phyloP scores from a whole-genome alignment of 192 early-diverging fungal species.

The Podila verticillata region DNA sequence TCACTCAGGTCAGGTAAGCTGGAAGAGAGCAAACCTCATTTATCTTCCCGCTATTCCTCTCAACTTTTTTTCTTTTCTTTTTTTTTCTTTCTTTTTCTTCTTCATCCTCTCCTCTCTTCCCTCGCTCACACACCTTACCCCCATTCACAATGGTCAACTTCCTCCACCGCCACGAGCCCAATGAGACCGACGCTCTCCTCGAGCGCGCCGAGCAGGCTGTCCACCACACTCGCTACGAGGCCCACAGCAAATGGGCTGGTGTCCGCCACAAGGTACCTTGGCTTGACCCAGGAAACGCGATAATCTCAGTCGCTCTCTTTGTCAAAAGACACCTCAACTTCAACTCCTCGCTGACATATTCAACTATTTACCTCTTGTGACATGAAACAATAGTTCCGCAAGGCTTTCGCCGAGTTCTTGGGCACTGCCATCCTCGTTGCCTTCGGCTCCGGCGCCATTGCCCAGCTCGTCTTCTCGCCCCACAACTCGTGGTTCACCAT shows the following conservation, averaged over 20 bases:
- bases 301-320: neutral
- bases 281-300: neutral
- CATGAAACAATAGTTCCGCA: constrained; percentile 28
- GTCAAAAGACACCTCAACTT: neutral
- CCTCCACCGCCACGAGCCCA: constrained; percentile 19
- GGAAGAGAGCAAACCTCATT: no score
- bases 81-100: constrained; percentile 7
- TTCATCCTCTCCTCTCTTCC: neutral
- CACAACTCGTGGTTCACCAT: constrained; percentile 59
- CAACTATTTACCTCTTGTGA: neutral
- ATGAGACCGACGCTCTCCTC: constrained; percentile 48
- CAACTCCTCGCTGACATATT: neutral
- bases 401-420: constrained; percentile 77
- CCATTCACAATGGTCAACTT: constrained; percentile 14
- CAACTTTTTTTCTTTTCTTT: neutral
- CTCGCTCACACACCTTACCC: neutral
- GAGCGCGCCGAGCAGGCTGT: constrained; percentile 37
- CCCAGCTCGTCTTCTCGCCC: constrained; percentile 49
- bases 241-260: constrained; percentile 42
- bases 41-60: no score
- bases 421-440: constrained; percentile 75
- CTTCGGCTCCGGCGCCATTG: constrained; percentile 75
- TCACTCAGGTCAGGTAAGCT: no score
- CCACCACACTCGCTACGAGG: constrained; percentile 16
- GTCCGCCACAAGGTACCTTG: constrained; percentile 48